Base-by-base conservation (phyloP, 768 basidiomycete species). In the Cubamyces sp. region DNA sequence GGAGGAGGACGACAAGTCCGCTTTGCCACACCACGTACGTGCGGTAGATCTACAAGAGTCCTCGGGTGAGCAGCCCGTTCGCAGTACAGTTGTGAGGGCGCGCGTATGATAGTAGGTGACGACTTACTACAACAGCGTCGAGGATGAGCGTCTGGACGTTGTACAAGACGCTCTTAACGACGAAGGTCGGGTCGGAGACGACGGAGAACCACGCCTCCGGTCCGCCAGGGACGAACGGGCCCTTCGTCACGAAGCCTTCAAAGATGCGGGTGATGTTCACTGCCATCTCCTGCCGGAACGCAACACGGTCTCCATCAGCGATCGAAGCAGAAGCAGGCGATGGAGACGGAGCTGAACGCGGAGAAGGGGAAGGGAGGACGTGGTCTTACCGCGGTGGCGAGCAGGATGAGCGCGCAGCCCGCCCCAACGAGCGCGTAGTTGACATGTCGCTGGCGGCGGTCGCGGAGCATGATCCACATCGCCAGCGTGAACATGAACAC, bases 11-110 rank as follows among this genome's bases (percentile, higher is more conserved):
- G 16, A 73, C 23, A 2, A 50, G 60, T 8, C 67, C 55, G 6
- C 67, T 70, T 25, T 71, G 74, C 75, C 75, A 77, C 23, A 73
- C 74, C 18, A 69, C 67, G 34, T 76, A 76, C 11, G 64, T 62
- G 18, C 64, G 64, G 48, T 66, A 66, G 4, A 66, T 66, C 64
- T 66, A 11, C 6, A 34, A 34, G 34, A 5, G 34, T 34, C 4
- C 34, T 6, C 34, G 11, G 21, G 16, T 14, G 16, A 41, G 54
- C n/a, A 21, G 23, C 15, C n/a, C 34, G 23, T 28, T 21, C 7
- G 41, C 19, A 6, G 45, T 67, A 70, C 2, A 15, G 5, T 5
- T 8, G 5, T 19, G 21, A 3, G 4, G 19, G 5, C 15, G 25
- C 3, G 47, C 11, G 25, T 3, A 49, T 40, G 39, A 39, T 15